Conservation (phyloP, 2,329 filamentous ascomycete genomes). For the Drechslerella coelobrocha region DNA sequence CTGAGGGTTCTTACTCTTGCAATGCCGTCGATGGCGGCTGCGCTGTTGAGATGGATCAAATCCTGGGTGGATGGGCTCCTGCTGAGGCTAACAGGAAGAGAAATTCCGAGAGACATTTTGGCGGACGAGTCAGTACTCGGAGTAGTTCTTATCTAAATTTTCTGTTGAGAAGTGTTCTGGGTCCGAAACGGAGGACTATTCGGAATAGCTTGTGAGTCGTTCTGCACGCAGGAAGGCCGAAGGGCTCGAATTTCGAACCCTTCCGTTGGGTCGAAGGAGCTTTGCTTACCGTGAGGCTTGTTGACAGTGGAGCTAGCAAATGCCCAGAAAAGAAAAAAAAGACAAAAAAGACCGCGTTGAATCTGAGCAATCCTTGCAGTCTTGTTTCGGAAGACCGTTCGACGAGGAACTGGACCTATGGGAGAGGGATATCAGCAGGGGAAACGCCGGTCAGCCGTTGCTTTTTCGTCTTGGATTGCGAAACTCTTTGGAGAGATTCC, state of each 20-base stretch:
- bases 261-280: constrained; percentile 42
- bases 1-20: constrained; percentile 29
- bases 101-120: constrained; percentile 41
- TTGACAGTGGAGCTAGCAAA: constrained; percentile 20
- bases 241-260: constrained; percentile 38
- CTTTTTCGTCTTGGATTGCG: constrained; percentile 47
- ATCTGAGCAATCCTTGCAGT: constrained; percentile 45
- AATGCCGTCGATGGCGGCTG: constrained; percentile 45
- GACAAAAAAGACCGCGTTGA: constrained; percentile 46
- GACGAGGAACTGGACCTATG: constrained; percentile 30
- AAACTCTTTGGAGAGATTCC: constrained; percentile 35
- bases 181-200: constrained; percentile 32
- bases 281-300: constrained; percentile 26
- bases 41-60: constrained; percentile 42
- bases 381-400: constrained; percentile 47
- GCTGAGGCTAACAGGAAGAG: constrained; percentile 32
- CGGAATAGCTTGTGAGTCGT: constrained; percentile 47
- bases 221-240: constrained; percentile 42
- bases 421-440: constrained; percentile 19
- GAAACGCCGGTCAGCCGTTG: constrained; percentile 33
- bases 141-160: constrained; percentile 35
- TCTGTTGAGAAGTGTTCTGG: constrained; percentile 34
- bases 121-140: constrained; percentile 13
- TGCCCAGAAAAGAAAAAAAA: constrained; percentile 10
- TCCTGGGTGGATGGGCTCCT: constrained; percentile 47